Evolutionary conservation across 2,329 filamentous ascomycete species (phyloP).

Genomic region (Fusarium transvaalense): DNA sequence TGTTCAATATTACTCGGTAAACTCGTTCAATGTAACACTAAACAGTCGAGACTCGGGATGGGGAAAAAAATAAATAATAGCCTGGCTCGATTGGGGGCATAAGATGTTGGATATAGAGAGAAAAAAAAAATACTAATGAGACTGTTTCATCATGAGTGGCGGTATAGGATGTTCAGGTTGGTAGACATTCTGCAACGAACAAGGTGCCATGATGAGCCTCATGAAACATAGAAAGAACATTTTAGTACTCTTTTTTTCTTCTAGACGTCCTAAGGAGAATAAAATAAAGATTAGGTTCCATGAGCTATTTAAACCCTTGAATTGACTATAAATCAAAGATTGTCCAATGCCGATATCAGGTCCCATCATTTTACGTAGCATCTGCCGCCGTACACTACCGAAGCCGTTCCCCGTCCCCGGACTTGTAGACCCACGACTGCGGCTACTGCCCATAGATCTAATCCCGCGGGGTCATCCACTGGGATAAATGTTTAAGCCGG

Average conservation of each 20-base stretch:
- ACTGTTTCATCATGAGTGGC: conserved; percentile 17
- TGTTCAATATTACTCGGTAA: conserved; percentile 1
- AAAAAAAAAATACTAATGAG: background rate
- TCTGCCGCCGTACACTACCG: conserved; percentile 43
- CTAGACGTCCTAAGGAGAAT: background rate
- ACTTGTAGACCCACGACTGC: conserved; percentile 22
- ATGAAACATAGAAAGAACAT: background rate
- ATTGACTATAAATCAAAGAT: background rate
- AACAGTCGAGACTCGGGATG: background rate
- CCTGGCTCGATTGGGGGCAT: background rate
- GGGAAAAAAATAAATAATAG: conserved; percentile 2
- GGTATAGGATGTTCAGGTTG: background rate
- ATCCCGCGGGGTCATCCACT: conserved; percentile 33
- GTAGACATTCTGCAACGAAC: conserved; percentile 5
- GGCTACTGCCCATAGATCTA: conserved; percentile 6
- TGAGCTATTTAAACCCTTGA: background rate
- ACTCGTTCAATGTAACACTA: background rate
- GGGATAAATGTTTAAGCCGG: conserved; percentile 49
- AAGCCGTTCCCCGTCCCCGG: conserved; percentile 18
- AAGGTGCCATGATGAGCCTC: conserved; percentile 18
- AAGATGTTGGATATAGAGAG: background rate
- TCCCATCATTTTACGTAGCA: conserved; percentile 12
- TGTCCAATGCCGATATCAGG: background rate
- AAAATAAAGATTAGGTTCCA: background rate
- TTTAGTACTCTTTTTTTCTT: background rate